Evolutionary conservation across 805 yeast species (phyloP).

Genomic region (Starmera pachycereana): DNA sequence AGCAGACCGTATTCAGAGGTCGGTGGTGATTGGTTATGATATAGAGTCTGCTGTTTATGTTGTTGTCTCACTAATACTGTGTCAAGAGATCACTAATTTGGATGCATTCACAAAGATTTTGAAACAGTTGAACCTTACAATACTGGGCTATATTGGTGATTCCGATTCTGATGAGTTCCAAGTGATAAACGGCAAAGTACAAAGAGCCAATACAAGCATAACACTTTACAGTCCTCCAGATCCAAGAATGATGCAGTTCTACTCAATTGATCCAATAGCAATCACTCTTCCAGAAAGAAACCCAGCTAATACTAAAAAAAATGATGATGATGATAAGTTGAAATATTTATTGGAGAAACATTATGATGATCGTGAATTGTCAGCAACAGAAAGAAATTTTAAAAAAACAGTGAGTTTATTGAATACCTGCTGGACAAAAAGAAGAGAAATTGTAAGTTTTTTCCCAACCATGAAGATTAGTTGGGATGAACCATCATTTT

Average conservation of each 20-base stretch:
- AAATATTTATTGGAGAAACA: constrained; percentile 12
- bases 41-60: background rate
- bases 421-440: constrained; percentile 12
- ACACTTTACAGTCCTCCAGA: constrained; percentile 65
- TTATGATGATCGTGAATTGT: constrained; percentile 2
- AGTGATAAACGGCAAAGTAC: constrained; percentile 1
- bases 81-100: background rate
- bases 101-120: background rate
- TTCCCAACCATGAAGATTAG: constrained; percentile 7
- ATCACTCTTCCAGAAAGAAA: constrained; percentile 36
- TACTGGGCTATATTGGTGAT: background rate
- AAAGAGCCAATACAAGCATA: constrained; percentile 17
- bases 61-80: background rate
- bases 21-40: background rate
- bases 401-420: constrained; percentile 5
- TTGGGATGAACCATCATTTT: constrained; percentile 7
- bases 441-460: constrained; percentile 4
- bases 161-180: constrained; percentile 1
- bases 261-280: constrained; percentile 62
- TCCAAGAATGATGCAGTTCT: constrained; percentile 62
- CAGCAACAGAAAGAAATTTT: constrained; percentile 5
- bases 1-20: background rate
- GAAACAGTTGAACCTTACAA: background rate
- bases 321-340: constrained; percentile 1
- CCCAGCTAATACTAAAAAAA: constrained; percentile 3